These are phyloP conservation scores for Cercospora canescens DNA, from an alignment of 2,329 filamentous ascomycete species.

Conservation along the genomic window DNA sequence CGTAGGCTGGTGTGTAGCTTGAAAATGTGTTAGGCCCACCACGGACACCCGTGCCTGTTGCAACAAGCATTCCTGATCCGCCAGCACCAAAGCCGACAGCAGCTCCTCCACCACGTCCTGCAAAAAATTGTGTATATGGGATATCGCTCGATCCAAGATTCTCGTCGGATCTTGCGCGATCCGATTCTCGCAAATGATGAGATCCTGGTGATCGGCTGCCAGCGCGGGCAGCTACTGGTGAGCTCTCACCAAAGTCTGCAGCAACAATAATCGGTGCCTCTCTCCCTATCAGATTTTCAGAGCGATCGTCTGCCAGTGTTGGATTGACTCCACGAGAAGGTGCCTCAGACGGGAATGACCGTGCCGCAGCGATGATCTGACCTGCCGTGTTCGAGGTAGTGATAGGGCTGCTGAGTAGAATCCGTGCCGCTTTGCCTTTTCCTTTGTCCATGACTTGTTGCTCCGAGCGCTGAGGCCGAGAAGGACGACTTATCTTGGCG, in stretches of 20 bases:
- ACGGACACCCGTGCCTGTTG: background rate
- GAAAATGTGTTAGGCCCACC: no score
- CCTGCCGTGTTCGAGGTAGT: background rate
- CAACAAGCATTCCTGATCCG: background rate
- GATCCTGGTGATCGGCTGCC: no score
- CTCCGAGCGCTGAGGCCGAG: background rate
- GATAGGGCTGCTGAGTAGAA: background rate
- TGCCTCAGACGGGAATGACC: no score
- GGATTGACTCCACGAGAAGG: background rate
- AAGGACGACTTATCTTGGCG: background rate
- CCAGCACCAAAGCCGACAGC: no score
- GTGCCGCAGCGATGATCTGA: background rate
- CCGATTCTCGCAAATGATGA: no score
- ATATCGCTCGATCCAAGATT: no score
- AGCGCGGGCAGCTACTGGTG: no score
- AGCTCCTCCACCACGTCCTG: background rate
- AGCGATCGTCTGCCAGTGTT: background rate
- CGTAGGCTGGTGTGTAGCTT: no score
- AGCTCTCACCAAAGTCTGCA: background rate
- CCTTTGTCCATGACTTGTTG: background rate
- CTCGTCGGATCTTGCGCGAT: no score
- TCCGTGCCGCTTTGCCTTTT: background rate
- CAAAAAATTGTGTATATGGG: background rate
- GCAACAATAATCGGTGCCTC: background rate
- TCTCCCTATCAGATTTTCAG: background rate